A percentile compares a stretch with the other conserved stretches of the same genome.
Evolutionary conservation across 73 alveolate species (phyloP).

Genomic region (Paramecium tetraurelia): DNA sequence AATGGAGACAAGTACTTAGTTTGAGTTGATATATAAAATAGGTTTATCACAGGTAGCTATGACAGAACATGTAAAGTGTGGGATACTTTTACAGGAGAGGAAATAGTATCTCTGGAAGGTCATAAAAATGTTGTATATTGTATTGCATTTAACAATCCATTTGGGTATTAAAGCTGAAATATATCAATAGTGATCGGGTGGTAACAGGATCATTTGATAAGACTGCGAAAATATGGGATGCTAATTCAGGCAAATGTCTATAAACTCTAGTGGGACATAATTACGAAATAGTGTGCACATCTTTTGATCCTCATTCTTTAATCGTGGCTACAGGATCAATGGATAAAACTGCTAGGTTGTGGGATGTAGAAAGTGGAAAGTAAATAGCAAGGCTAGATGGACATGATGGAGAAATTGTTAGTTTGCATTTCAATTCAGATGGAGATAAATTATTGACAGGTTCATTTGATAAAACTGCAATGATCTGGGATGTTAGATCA

Average conservation of each 20-base stretch:
- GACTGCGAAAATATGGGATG: slow-evolving; percentile 99
- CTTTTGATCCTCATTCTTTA: slow-evolving; percentile 96
- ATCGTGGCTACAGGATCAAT: slow-evolving; percentile 95
- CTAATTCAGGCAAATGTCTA: slow-evolving; percentile 95
- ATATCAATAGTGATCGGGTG: slow-evolving; percentile 77
- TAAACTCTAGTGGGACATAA: slow-evolving; percentile 97
- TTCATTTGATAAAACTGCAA: slow-evolving; percentile 98
- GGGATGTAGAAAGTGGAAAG: slow-evolving; percentile 97
- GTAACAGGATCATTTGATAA: slow-evolving; percentile 99
- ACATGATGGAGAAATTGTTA: slow-evolving; percentile 98
- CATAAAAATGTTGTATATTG: slow-evolving; percentile 99
- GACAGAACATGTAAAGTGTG: slow-evolving; percentile 99
- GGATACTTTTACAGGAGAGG: slow-evolving; percentile 97
- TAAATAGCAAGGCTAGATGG: slow-evolving; percentile 89
- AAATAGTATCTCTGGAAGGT: slow-evolving; percentile 94
- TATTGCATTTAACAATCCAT: slow-evolving; percentile 99
- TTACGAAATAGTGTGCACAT: slow-evolving; percentile 98
- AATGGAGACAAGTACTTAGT: slow-evolving; percentile 81
- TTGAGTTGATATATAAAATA: slow-evolving; percentile 1
- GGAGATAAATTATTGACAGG: slow-evolving; percentile 99
- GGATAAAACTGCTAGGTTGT: slow-evolving; percentile 95
- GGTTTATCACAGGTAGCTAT: slow-evolving; percentile 98
- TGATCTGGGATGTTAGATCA: slow-evolving; percentile 98
- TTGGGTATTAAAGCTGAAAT: slow-evolving; percentile 73
- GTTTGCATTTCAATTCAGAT: slow-evolving; percentile 97